Base-by-base conservation (phyloP, 2,329 filamentous ascomycete genomes). In the Alternaria viburni region DNA sequence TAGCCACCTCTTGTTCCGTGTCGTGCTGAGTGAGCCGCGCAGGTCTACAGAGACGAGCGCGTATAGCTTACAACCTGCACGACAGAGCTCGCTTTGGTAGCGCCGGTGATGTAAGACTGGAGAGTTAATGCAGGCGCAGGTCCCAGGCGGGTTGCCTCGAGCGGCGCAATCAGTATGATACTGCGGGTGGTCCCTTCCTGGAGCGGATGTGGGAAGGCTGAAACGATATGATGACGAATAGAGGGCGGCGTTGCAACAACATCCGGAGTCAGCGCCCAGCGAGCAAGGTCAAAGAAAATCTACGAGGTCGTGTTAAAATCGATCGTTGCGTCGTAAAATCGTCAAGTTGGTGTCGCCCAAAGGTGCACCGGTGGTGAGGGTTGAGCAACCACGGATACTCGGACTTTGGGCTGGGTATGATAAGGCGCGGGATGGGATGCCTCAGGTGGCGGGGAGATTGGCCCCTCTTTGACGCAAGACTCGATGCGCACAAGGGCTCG, bases 211-310 rank as follows among this genome's bases (percentile, higher is more conserved):
- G 68, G 62, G 72, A 73, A 79, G 77, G 77, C 77, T 80, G 77
- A 77, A 74, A 75, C 73, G 67, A 67, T 68, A 69, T 76, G 76
- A 77, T 76, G 75, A 76, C 74, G 73, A 73, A 73, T 71, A 65
- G 70, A 70, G 70, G 63, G 66, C 70, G 68, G 67, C 71, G 69
- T 68, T 72, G 76, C 69, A 71, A 71, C 71, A 74, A 77, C 77
- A 79, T 80, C 63, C 77, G 75, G 71, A 72, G 61, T 56, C 67
- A 63, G 70, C 63, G 65, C 63, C 67, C 60, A 65, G 66, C 43
- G 51, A 59, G 61, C 52, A 36, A 57, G 47, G 62, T 50, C 51
- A 58, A 54, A 62, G 46, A 62, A 65, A 55, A 45, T 57, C 28
- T 56, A 54, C 36, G 36, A 43, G 25, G 60, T 51, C 43, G 45